A percentile compares a stretch with the other conserved stretches of the same genome.
Evolutionary conservation across 352 stramenopile species (phyloP).

Genomic region (Saprolegnia diclina): DNA sequence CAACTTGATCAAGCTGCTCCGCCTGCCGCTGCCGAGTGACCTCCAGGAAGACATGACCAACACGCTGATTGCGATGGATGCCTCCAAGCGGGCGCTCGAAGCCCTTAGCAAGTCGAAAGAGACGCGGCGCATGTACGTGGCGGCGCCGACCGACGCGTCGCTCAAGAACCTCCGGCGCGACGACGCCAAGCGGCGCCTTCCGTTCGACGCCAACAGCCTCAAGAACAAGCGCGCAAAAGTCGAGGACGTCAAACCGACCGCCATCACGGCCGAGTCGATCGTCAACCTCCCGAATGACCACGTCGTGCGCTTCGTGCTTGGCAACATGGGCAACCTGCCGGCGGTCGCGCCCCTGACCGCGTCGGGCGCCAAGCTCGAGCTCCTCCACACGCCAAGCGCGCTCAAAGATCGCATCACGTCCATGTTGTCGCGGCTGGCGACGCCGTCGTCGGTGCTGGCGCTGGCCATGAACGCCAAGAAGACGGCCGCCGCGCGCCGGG

Average conservation of each 20-base stretch:
- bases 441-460: conserved; percentile 67
- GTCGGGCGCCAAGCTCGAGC: conserved; percentile 37
- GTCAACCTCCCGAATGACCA: conserved; percentile 68
- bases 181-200: conserved; percentile 32
- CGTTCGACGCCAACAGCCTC: neutral
- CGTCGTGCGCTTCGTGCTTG: conserved; percentile 68
- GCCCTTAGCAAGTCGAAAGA: conserved; percentile 79
- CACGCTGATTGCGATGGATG: conserved; percentile 57
- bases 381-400: conserved; percentile 63
- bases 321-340: conserved; percentile 59
- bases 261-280: conserved; percentile 56
- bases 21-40: conserved; percentile 46
- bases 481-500: conserved; percentile 28
- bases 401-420: conserved; percentile 62
- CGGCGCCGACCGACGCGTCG: conserved; percentile 58
- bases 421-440: conserved; percentile 55
- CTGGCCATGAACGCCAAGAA: conserved; percentile 56
- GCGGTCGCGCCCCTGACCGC: conserved; percentile 31
- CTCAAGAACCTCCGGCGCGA: conserved; percentile 55
- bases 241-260: neutral
- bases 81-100: conserved; percentile 65
- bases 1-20: conserved; percentile 67
- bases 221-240: conserved; percentile 23
- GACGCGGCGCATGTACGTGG: conserved; percentile 64
- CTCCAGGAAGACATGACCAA: conserved; percentile 71